phyloP scores from a whole-genome alignment of 2,329 filamentous ascomycete species.

The Colletotrichum higginsianum region DNA sequence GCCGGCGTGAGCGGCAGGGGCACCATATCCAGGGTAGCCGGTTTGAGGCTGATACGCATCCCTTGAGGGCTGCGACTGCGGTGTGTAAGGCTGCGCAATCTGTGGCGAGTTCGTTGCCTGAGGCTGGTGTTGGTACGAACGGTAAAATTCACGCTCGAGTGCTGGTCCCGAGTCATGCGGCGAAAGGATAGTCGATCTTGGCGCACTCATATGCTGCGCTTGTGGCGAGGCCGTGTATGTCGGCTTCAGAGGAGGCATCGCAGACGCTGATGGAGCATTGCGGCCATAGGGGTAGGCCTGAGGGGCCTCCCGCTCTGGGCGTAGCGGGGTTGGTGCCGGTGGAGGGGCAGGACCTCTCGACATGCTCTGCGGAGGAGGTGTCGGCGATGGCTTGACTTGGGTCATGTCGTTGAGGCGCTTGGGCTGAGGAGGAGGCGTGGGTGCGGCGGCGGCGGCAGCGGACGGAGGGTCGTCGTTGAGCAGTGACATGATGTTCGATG shows the following conservation, averaged over 20 bases:
- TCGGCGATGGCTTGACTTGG: constrained; percentile 60
- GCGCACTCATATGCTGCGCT: constrained; percentile 60
- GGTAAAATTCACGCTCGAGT: constrained; percentile 66
- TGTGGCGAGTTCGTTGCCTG: constrained; percentile 63
- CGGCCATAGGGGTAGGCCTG: constrained; percentile 64
- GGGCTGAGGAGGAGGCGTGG: constrained; percentile 48
- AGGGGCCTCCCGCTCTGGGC: constrained; percentile 66
- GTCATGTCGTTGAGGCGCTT: constrained; percentile 68
- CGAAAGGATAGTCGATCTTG: constrained; percentile 60
- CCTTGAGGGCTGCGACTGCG: constrained; percentile 55
- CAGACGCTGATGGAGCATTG: constrained; percentile 56
- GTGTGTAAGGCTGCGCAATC: constrained; percentile 61
- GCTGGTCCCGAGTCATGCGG: constrained; percentile 57
- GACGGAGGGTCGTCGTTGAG: constrained; percentile 72
- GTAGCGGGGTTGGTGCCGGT: constrained; percentile 57
- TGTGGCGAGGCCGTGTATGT: constrained; percentile 66
- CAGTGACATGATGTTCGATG: constrained; percentile 74
- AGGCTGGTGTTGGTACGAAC: constrained; percentile 54
- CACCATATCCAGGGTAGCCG: constrained; percentile 59
- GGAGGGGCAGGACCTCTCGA: constrained; percentile 57
- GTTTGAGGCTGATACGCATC: constrained; percentile 61
- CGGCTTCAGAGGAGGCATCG: constrained; percentile 71
- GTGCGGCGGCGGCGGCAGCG: constrained; percentile 53
- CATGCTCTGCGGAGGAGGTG: constrained; percentile 65
- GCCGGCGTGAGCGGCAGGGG: constrained; percentile 57